These are phyloP conservation scores for Aspergillus ochraceoroseus DNA, from an alignment of 2,329 filamentous ascomycete species.

Conservation along the genomic window DNA sequence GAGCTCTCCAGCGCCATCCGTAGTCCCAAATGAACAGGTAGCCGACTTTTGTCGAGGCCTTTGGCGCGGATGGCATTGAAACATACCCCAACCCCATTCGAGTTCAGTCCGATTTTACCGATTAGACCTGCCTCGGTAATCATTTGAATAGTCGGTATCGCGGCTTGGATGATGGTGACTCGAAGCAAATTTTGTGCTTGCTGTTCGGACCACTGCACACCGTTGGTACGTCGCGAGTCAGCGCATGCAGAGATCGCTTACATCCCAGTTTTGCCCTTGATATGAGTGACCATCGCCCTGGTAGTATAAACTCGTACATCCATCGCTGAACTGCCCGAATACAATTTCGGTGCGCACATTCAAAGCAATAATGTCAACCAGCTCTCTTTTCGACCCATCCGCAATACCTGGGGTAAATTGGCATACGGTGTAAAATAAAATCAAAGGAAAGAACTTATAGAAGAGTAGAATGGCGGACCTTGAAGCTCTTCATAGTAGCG, in stretches of 20 bases:
- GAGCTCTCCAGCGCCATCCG: constrained; percentile 50
- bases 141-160: constrained; percentile 49
- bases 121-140: constrained; percentile 56
- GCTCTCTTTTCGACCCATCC: constrained; percentile 42
- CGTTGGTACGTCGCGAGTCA: constrained; percentile 1
- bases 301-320: constrained; percentile 51
- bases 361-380: constrained; percentile 50
- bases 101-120: constrained; percentile 57
- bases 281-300: constrained; percentile 36
- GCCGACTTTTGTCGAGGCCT: constrained; percentile 45
- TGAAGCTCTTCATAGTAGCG: constrained; percentile 33
- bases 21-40: constrained; percentile 55
- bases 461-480: constrained; percentile 15
- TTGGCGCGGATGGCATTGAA: constrained; percentile 54
- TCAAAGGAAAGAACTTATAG: neutral
- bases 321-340: constrained; percentile 51
- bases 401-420: neutral
- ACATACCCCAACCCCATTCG: constrained; percentile 50
- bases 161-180: constrained; percentile 23
- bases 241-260: too few species aligned
- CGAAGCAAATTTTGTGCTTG: constrained; percentile 10
- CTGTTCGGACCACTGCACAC: constrained; percentile 4
- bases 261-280: constrained; percentile 55
- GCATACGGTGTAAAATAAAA: too few species aligned
- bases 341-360: constrained; percentile 55